Conservation (phyloP, 495 filamentous ascomycete genomes). For the Umbilicaria muhlenbergii region DNA sequence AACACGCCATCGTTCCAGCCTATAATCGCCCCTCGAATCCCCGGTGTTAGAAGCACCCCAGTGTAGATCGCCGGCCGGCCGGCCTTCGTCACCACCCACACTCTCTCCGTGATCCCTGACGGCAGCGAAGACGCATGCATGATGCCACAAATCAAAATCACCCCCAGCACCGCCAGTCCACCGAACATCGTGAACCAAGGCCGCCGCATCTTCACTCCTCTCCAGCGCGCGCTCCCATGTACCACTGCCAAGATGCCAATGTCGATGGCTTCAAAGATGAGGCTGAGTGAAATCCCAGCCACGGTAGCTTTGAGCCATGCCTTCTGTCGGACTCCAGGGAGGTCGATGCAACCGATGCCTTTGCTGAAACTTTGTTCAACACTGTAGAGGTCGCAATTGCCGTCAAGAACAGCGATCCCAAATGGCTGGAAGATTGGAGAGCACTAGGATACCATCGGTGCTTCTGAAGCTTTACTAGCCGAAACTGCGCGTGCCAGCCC, state of each 20-base stretch:
- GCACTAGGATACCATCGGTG: slow-evolving; percentile 6
- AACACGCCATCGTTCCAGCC: slow-evolving; percentile 10
- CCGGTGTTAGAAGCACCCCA: background rate
- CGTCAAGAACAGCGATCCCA: slow-evolving; percentile 7
- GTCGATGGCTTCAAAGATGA: slow-evolving; percentile 4
- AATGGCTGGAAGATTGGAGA: slow-evolving; percentile 11
- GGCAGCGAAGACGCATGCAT: slow-evolving; percentile 3
- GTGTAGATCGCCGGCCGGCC: background rate
- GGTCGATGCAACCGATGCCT: slow-evolving; percentile 10
- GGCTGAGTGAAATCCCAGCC: background rate
- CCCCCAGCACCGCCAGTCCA: slow-evolving; percentile 2
- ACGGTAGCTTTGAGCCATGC: slow-evolving; percentile 7
- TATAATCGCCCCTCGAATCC: slow-evolving; percentile 6
- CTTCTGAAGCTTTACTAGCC: background rate
- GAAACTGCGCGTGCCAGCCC: slow-evolving; percentile 1
- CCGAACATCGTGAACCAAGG: slow-evolving; percentile 11
- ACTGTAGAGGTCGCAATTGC: slow-evolving; percentile 8
- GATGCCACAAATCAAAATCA: slow-evolving; percentile 3
- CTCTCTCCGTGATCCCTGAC: slow-evolving; percentile 5
- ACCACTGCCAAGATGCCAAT: slow-evolving; percentile 2
- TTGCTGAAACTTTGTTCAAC: slow-evolving; percentile 4
- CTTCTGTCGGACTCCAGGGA: slow-evolving; percentile 6
- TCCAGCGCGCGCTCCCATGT: background rate
- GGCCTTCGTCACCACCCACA: slow-evolving; percentile 1
- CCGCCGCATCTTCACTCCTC: slow-evolving; percentile 8